Evolutionary conservation across 1,284 basidiomycete species (phyloP).

Genomic region (Melampsora medusae): DNA sequence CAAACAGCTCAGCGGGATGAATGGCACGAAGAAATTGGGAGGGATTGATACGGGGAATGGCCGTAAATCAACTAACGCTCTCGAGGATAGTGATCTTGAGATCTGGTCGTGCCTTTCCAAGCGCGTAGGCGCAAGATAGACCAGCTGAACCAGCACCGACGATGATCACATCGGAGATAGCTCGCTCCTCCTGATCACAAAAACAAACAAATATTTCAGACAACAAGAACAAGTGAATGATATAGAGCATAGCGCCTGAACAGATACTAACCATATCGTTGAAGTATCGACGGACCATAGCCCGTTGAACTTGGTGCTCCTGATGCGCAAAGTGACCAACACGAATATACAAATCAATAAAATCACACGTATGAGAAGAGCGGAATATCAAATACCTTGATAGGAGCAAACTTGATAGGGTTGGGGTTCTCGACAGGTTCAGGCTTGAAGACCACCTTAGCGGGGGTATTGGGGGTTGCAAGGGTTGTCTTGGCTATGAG

Average conservation of each 20-base stretch:
- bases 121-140: slow-evolving; percentile 72
- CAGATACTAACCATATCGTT: slow-evolving; percentile 47
- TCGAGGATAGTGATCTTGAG: slow-evolving; percentile 77
- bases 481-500: slow-evolving; percentile 2
- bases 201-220: slow-evolving; percentile 63
- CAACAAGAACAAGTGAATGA: too few relatives aligned
- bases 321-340: slow-evolving; percentile 6
- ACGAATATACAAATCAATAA: not conserved
- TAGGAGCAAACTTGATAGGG: slow-evolving; percentile 39
- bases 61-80: slow-evolving; percentile 63
- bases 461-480: not conserved
- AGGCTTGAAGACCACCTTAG: slow-evolving; percentile 29
- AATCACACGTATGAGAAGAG: not conserved
- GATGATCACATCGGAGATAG: slow-evolving; percentile 74
- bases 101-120: slow-evolving; percentile 69
- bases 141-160: slow-evolving; percentile 77
- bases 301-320: slow-evolving; percentile 72
- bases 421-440: slow-evolving; percentile 28
- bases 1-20: not conserved
- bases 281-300: slow-evolving; percentile 71
- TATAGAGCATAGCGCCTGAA: slow-evolving; percentile 62
- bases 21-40: not conserved
- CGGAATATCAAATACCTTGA: slow-evolving; percentile 14
- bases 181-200: slow-evolving; percentile 67
- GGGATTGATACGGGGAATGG: slow-evolving; percentile 62